Conservation (phyloP, 1,139 yeast genomes). For the Kluyveromyces sp. region DNA sequence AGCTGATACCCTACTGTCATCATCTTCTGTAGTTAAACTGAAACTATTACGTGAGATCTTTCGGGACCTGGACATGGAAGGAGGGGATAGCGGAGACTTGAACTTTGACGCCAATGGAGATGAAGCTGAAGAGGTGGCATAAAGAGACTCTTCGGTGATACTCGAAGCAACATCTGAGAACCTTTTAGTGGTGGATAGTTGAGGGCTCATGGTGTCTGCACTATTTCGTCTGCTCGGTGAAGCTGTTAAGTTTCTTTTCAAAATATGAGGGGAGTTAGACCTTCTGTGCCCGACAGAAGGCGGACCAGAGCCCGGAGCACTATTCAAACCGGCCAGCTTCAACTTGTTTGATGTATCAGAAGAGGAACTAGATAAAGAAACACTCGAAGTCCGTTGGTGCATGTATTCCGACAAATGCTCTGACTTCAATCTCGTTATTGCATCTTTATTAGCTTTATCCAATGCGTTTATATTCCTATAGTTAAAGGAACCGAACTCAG, state of each 20-base stretch:
- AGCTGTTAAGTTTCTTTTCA: conserved; percentile 13
- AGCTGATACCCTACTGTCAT: conserved; percentile 24
- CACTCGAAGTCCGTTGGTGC: conserved; percentile 26
- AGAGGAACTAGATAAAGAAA: conserved; percentile 33
- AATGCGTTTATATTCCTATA: conserved; percentile 83
- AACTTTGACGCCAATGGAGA: conserved; percentile 19
- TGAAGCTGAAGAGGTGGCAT: conserved; percentile 9
- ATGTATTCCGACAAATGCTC: conserved; percentile 57
- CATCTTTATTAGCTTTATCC: conserved; percentile 91
- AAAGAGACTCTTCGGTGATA: conserved; percentile 17
- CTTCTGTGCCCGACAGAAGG: conserved; percentile 9
- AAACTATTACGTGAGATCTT: conserved; percentile 16
- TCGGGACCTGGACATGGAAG: conserved; percentile 4
- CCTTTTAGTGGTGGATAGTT: conserved; percentile 1
- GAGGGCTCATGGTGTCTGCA: conserved; percentile 13
- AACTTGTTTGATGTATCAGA: conserved; percentile 26
- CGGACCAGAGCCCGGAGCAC: conserved; percentile 9
- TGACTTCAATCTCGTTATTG: conserved; percentile 72
- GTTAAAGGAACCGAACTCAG: conserved; percentile 87
- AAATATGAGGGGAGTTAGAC: conserved; percentile 23
- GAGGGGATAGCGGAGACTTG: conserved; percentile 27
- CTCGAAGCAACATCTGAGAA: conserved; percentile 3
- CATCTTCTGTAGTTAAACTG: conserved; percentile 22
- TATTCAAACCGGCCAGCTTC: conserved; percentile 13
- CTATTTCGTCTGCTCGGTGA: conserved; percentile 26